Conservation (phyloP, 2,329 filamentous ascomycete genomes). For the Didymellaceae sp. region DNA sequence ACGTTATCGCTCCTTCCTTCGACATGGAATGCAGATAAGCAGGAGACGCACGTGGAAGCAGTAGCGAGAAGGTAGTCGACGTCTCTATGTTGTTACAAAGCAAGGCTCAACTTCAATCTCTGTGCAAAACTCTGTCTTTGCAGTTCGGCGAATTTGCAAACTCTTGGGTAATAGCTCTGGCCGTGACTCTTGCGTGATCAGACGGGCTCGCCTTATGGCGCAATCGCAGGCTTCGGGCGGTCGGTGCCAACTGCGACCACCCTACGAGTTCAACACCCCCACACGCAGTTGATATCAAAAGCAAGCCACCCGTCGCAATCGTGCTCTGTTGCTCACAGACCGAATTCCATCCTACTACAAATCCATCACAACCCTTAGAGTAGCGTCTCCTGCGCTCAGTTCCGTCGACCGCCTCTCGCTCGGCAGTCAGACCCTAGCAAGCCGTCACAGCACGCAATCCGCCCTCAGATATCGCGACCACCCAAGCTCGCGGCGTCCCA, state of each 20-base stretch:
- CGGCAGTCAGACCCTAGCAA: constrained; percentile 18
- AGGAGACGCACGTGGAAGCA: neutral
- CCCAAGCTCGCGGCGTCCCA: constrained; percentile 19
- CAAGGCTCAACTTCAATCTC: neutral
- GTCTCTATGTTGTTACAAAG: neutral
- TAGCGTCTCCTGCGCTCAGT: constrained; percentile 11
- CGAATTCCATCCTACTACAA: too few species aligned
- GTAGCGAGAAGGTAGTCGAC: neutral
- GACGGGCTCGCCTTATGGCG: constrained; percentile 9
- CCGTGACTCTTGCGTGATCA: constrained; percentile 14
- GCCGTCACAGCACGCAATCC: constrained; percentile 29
- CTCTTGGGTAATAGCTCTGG: constrained; percentile 17
- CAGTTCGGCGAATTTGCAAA: constrained; percentile 4
- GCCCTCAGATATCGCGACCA: constrained; percentile 26
- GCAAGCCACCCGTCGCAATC: constrained; percentile 2
- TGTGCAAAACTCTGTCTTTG: constrained; percentile 6
- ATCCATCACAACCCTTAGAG: neutral
- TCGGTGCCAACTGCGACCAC: constrained; percentile 7
- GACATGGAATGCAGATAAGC: constrained; percentile 2
- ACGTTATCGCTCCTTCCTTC: constrained; percentile 9
- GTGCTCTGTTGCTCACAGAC: neutral
- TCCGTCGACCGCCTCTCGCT: constrained; percentile 5
- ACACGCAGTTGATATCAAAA: constrained; percentile 12
- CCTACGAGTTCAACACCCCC: constrained; percentile 7
- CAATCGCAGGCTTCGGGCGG: constrained; percentile 3